Evolutionary conservation across 441 rosid species (phyloP), one percentile per base, ranked within the genome.

Genomic region (Hura crepitans): DNA sequence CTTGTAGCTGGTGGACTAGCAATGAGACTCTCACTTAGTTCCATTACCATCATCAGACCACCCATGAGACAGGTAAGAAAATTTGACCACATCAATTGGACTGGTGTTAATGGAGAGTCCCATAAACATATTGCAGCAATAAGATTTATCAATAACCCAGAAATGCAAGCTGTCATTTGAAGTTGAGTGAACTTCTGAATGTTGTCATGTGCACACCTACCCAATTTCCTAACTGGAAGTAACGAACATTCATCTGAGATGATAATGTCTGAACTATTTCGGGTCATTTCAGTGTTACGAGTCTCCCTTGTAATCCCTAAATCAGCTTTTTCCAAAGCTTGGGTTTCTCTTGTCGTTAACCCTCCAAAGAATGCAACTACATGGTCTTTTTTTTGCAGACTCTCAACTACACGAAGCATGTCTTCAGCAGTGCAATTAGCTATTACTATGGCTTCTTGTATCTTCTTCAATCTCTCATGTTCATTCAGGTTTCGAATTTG

Each of bases 341-440:
- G 65, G 61, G 47, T 13, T 33, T 81, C 80, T 2, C 15, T 39
- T 58, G 49, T 62, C 35, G 77, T 64, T 33, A 46, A 47, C 14
- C 84, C 80, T 4, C 78, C 79, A 33, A 58, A 39, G 61, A 78
- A 69, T n/a, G 78, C 84, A 55, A 81, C 77, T 0, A 65, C 50
- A 5, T 65, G 42, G 14, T 71, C 82, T 8, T 46, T 50, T 31
- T 49, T 15, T 65, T 78, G 58, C 60, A 66, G 9, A 1, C 39
- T 30, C 22, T 46, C 15, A 2, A 81, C 66, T 46, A 71, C 15
- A 5, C 9, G 53, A 8, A 60, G 69, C 57, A 47, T 57, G 47
- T 78, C 77, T 33, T 46, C 72, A 4, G 75, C 54, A 0, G 11
- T 47, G 55, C 71, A 69, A 53, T 53, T 66, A 55, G 70, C 72